Evolutionary conservation across 2,329 filamentous ascomycete species (phyloP).

Genomic region (Shiraia sp.): DNA sequence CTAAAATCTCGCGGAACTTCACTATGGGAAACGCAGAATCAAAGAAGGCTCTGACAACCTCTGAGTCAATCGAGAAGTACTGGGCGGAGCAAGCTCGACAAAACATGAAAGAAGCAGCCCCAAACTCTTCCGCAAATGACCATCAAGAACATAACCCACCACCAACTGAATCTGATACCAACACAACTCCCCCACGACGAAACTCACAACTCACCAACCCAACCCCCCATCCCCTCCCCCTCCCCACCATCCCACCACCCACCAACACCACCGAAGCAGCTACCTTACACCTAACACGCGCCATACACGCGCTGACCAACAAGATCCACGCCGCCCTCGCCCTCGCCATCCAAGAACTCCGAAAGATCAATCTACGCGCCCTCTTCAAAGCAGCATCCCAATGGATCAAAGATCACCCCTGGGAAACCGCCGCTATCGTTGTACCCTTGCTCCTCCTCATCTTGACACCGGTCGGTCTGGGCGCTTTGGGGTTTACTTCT

Average conservation of each 20-base stretch:
- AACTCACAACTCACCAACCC: too few species aligned
- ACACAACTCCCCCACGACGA: too few species aligned
- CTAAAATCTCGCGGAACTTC: too few species aligned
- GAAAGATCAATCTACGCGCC: neutral
- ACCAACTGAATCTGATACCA: too few species aligned
- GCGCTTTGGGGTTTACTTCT: constrained; percentile 6
- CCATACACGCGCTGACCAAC: neutral
- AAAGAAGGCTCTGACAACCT: too few species aligned
- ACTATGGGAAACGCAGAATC: too few species aligned
- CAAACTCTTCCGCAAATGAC: too few species aligned
- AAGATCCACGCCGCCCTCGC: neutral
- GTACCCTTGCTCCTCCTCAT: constrained; percentile 5
- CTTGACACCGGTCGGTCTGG: constrained; percentile 4
- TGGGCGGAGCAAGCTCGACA: too few species aligned
- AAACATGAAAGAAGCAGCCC: too few species aligned
- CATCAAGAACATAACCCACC: too few species aligned
- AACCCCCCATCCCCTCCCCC: too few species aligned
- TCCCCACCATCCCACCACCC: neutral
- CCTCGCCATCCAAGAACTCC: neutral
- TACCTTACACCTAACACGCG: neutral
- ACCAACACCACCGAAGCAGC: neutral
- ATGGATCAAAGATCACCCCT: constrained; percentile 9
- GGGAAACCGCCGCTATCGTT: constrained; percentile 5
- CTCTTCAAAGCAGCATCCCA: neutral
- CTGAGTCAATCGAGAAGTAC: too few species aligned